These are phyloP conservation scores for Stevia rebaudiana DNA, from an alignment of 140 eudicot genomes.

Conservation along the genomic window DNA sequence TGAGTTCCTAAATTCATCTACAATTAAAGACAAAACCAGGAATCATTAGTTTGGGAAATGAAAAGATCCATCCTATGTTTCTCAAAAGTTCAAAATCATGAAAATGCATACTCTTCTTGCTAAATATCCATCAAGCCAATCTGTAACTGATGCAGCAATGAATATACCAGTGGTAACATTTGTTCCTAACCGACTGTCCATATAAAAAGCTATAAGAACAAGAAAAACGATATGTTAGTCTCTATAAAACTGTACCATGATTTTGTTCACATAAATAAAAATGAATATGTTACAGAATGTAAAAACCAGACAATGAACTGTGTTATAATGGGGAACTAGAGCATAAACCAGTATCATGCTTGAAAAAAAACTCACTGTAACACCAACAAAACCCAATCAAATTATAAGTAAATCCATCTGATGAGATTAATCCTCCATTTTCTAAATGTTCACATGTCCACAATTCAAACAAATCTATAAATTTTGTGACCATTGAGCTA, in stretches of 20 bases:
- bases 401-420: neutral
- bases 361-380: neutral
- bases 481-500: neutral
- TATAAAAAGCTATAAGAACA: conserved; percentile 60
- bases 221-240: conserved; percentile 25
- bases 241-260: neutral
- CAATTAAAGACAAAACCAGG: conserved; percentile 1
- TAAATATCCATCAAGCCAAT: conserved; percentile 99
- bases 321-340: neutral
- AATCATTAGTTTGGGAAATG: neutral
- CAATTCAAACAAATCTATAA: neutral
- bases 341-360: conserved; percentile 10
- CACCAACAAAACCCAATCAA: neutral
- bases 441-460: neutral
- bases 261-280: neutral
- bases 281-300: neutral
- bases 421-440: neutral
- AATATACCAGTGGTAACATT: conserved; percentile 74
- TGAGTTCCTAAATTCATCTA: conserved; percentile 92
- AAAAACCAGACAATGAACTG: neutral
- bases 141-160: conserved; percentile 85
- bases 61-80: neutral
- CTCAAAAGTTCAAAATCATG: conserved; percentile 4
- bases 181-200: conserved; percentile 83
- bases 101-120: conserved; percentile 67